Conservation (phyloP, 2,329 filamentous ascomycete species). For the Colletotrichum orbiculare region DNA sequence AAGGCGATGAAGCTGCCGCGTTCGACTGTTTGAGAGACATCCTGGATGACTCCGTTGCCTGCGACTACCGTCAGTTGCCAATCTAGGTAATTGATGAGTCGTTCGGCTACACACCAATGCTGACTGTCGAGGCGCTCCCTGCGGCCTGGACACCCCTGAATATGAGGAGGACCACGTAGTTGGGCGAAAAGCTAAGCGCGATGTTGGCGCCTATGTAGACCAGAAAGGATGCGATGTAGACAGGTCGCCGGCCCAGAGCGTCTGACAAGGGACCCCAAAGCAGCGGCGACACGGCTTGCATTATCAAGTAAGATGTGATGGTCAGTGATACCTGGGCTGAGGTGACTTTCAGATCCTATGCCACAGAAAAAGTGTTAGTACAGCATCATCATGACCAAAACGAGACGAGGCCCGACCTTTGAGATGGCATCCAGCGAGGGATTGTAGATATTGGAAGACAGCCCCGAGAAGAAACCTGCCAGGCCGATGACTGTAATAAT, state of each 20-base stretch:
- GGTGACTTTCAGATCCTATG: constrained; percentile 45
- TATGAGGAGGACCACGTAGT: constrained; percentile 54
- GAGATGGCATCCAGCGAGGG: constrained; percentile 55
- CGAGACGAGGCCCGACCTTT: constrained; percentile 37
- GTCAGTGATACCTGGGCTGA: constrained; percentile 50
- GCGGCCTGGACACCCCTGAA: constrained; percentile 60
- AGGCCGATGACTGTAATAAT: constrained; percentile 61
- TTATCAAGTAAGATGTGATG: constrained; percentile 59
- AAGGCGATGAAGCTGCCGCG: constrained; percentile 46
- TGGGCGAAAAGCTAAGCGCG: constrained; percentile 54
- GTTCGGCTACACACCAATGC: constrained; percentile 49
- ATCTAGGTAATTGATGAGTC: not conserved
- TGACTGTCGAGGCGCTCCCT: constrained; percentile 60
- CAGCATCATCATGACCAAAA: too few species aligned
- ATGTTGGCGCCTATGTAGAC: constrained; percentile 61
- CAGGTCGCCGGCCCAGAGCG: constrained; percentile 54
- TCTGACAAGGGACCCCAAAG: constrained; percentile 63
- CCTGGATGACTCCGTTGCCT: constrained; percentile 45
- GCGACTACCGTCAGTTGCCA: not conserved
- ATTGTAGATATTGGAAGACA: constrained; percentile 64
- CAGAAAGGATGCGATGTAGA: constrained; percentile 57
- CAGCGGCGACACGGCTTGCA: constrained; percentile 61
- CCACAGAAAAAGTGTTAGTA: too few species aligned
- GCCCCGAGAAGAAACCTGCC: constrained; percentile 63
- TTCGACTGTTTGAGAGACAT: constrained; percentile 45